Conservation (phyloP, 176 grass and related monocot species). For the Triticum monococcum region DNA sequence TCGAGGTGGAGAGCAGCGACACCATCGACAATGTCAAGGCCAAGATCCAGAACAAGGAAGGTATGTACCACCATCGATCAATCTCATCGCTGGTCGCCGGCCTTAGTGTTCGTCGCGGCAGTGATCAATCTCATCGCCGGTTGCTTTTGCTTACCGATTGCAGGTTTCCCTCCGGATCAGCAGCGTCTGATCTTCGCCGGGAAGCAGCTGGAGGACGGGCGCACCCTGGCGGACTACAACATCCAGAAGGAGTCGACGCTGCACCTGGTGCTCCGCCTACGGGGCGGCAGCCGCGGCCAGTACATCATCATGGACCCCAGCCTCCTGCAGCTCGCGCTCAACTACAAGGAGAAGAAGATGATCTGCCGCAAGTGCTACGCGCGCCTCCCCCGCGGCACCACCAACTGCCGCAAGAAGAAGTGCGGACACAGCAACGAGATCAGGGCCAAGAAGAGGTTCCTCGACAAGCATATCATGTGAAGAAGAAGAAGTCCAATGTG, state of each 20-base stretch:
- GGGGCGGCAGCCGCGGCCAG: slow-evolving; percentile 46
- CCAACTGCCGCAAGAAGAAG: neutral
- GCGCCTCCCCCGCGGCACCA: neutral
- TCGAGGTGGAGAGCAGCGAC: slow-evolving; percentile 66
- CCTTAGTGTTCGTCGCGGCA: too few species aligned
- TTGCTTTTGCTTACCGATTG: too few species aligned
- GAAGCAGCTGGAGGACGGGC: slow-evolving; percentile 95
- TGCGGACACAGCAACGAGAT: neutral
- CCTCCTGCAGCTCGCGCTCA: neutral
- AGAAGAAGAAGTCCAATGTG: too few species aligned
- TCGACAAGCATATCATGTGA: neutral
- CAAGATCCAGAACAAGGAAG: slow-evolving; percentile 40
- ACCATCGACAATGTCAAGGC: slow-evolving; percentile 65
- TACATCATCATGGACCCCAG: neutral
- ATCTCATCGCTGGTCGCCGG: too few species aligned
- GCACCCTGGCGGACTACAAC: slow-evolving; percentile 89
- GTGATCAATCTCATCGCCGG: too few species aligned
- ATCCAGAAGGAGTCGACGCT: slow-evolving; percentile 96
- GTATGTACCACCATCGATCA: too few species aligned
- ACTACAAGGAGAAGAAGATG: neutral
- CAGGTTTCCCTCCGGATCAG: slow-evolving; percentile 89
- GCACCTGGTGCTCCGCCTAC: slow-evolving; percentile 79
- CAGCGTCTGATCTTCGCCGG: slow-evolving; percentile 90
- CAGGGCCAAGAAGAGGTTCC: neutral
- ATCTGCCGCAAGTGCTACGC: neutral